phyloP scores from a whole-genome alignment of 2,329 filamentous ascomycete genomes.

The Davidsoniella virescens region DNA sequence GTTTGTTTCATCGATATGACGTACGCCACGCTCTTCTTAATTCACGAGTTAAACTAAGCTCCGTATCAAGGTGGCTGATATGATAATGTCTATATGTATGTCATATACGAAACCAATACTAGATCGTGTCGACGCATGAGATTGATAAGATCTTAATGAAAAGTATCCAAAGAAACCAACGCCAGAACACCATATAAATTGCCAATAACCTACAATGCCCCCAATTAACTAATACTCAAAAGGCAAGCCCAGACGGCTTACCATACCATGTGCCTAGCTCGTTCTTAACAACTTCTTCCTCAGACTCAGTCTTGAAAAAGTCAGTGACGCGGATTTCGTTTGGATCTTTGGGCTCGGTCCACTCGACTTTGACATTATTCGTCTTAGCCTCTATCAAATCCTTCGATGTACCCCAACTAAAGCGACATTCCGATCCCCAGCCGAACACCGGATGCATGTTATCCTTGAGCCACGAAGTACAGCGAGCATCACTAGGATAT shows the following conservation, averaged over 20 bases:
- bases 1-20: background rate
- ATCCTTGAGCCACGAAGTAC: conserved; percentile 61
- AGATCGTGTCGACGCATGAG: background rate
- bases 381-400: conserved; percentile 73
- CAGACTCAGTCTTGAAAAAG: conserved; percentile 43
- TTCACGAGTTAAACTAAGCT: no score
- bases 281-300: conserved; percentile 24
- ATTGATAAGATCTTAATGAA: background rate
- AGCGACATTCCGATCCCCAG: conserved; percentile 84
- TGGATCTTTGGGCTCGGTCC: conserved; percentile 60
- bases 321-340: conserved; percentile 57
- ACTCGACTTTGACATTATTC: conserved; percentile 55
- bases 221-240: conserved; percentile 1
- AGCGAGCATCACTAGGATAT: conserved; percentile 77
- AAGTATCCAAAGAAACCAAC: background rate
- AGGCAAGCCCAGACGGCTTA: conserved; percentile 34
- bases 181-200: conserved; percentile 1
- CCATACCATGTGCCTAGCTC: conserved; percentile 78
- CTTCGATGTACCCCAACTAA: conserved; percentile 91
- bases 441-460: conserved; percentile 92
- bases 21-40: background rate
- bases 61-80: no score
- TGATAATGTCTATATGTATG: no score
- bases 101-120: no score
- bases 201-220: background rate